These are phyloP conservation scores for Diaporthe velutina DNA, from an alignment of 2,329 filamentous ascomycete genomes.

Conservation along the genomic window DNA sequence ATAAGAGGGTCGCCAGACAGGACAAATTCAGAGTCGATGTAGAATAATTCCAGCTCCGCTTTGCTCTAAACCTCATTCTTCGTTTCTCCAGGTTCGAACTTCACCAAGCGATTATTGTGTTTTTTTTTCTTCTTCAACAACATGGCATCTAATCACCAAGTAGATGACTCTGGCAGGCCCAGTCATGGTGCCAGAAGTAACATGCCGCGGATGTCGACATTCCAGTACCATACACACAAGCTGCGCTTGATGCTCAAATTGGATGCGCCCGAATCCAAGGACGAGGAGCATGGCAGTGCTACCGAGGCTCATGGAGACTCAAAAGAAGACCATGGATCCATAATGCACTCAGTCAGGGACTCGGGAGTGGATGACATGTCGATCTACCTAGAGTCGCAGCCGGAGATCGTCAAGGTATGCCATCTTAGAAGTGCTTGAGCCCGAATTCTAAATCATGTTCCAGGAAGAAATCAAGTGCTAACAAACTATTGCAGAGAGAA, in stretches of 20 bases:
- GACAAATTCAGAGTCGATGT: not conserved
- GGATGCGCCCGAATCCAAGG: not conserved
- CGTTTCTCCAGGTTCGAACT: not conserved
- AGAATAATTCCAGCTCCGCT: not conserved
- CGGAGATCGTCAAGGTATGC: conserved; percentile 8
- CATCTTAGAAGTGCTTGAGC: too few relatives aligned
- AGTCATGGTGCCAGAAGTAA: not conserved
- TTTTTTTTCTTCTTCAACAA: not conserved
- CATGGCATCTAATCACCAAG: not conserved
- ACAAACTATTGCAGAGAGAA: not conserved
- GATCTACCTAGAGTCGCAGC: conserved; percentile 17
- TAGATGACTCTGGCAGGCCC: not conserved
- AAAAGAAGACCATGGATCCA: conserved; percentile 13
- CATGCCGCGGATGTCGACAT: conserved; percentile 15
- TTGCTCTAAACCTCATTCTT: not conserved
- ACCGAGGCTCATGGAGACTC: not conserved
- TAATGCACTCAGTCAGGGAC: not conserved
- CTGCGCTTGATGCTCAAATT: conserved; percentile 23
- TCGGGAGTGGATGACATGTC: conserved; percentile 6
- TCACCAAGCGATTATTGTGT: not conserved
- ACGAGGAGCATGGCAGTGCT: not conserved
- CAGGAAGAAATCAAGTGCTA: not conserved
- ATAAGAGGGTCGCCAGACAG: not conserved
- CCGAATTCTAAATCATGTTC: too few relatives aligned
- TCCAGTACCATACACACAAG: conserved; percentile 13